Percentiles rank a stretch among this genome's conserved stretches.
These are phyloP conservation scores for Tilletia indica DNA, from an alignment of 1,284 basidiomycete genomes.

Conservation along the genomic window DNA sequence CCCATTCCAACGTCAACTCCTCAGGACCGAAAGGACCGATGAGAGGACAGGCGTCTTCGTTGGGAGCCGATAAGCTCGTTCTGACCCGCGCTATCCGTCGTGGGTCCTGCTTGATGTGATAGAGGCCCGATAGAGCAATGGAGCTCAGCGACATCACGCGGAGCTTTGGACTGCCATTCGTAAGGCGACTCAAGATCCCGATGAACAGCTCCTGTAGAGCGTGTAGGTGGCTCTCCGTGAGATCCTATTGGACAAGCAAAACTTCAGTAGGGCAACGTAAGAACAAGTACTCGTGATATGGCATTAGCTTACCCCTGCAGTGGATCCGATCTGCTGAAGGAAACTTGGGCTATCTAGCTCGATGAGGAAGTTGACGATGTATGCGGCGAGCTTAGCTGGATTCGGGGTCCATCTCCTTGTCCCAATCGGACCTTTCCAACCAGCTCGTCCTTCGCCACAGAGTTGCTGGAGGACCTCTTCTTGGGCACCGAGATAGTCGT, in stretches of 20 bases:
- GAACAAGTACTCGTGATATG: no score
- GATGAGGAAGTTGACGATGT: conserved; percentile 1
- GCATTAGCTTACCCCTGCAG: no score
- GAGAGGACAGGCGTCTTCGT: background rate
- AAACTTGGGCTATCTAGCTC: background rate
- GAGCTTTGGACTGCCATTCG: background rate
- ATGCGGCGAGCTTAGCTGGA: background rate
- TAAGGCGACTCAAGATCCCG: background rate
- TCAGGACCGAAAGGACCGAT: background rate
- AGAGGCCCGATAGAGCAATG: background rate
- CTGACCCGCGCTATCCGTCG: background rate
- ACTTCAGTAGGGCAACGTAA: no score
- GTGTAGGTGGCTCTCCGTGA: no score
- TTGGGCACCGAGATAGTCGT: background rate
- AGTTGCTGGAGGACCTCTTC: background rate
- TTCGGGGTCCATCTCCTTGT: background rate
- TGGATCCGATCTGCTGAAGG: no score
- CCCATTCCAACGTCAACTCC: background rate
- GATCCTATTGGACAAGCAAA: background rate
- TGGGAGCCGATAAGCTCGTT: background rate
- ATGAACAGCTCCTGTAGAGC: background rate
- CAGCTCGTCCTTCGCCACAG: background rate
- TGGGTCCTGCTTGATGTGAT: background rate
- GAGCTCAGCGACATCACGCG: background rate
- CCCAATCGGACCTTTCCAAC: background rate